A percentile compares a stretch with the other conserved stretches of the same genome.
Evolutionary conservation across 768 basidiomycete genomes (phyloP).

Genomic region (Leccinum longicurvipes): DNA sequence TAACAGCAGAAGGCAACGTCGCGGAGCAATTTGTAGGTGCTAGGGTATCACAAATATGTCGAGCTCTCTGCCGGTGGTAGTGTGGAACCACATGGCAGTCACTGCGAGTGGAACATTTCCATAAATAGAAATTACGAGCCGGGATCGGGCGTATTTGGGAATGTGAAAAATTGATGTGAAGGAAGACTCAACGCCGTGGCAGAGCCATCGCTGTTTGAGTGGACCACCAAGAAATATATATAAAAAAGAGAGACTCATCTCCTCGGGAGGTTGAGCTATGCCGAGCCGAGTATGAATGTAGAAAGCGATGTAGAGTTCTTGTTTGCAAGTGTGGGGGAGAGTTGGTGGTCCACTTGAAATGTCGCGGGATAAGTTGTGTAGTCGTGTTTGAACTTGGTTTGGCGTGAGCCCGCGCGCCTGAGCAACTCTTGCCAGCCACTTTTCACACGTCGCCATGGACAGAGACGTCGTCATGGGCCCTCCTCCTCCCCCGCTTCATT

Average conservation of each 20-base stretch:
- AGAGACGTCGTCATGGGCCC: slow-evolving; percentile 53
- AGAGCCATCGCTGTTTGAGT: slow-evolving; percentile 3
- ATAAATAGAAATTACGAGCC: slow-evolving; percentile 22
- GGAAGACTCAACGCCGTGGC: slow-evolving; percentile 23
- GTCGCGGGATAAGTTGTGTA: slow-evolving; percentile 24
- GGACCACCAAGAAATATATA: background rate
- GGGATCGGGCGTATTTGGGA: slow-evolving; percentile 19
- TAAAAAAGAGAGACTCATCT: background rate
- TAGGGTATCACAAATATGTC: background rate
- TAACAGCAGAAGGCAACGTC: background rate
- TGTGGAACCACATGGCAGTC: background rate
- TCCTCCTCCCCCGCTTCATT: slow-evolving; percentile 36
- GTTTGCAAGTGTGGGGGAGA: background rate
- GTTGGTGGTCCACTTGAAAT: background rate
- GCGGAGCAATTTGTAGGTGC: background rate
- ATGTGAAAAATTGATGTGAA: slow-evolving; percentile 20
- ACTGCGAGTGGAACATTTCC: slow-evolving; percentile 12
- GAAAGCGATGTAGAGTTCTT: background rate
- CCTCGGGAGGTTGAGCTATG: background rate
- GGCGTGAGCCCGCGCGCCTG: slow-evolving; percentile 23
- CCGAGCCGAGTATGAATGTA: background rate
- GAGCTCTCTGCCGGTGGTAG: background rate
- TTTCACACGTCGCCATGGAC: slow-evolving; percentile 35
- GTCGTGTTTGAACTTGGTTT: slow-evolving; percentile 35
- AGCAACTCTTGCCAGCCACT: slow-evolving; percentile 14